These are phyloP conservation scores for Neopestalotiopsis sp. DNA, from an alignment of 2,329 filamentous ascomycete genomes.

Conservation along the genomic window DNA sequence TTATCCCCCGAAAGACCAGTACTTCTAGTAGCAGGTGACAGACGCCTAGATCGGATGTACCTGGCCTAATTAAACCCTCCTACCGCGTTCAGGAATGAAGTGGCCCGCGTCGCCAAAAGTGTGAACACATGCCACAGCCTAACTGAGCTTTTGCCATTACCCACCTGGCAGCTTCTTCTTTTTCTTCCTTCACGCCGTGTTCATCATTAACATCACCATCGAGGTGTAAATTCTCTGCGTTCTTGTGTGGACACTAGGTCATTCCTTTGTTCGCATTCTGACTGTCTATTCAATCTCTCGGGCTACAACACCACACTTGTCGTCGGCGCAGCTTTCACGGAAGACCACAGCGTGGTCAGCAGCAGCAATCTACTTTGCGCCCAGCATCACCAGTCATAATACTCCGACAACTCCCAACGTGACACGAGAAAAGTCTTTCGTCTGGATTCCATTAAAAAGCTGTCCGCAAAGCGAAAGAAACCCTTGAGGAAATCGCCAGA, in stretches of 20 bases:
- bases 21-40: not conserved
- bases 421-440: not conserved
- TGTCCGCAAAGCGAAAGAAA: not conserved
- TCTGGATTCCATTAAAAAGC: not conserved
- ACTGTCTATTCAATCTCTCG: too few relatives aligned
- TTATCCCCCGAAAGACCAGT: not conserved
- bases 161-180: not conserved
- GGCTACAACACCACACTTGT: too few relatives aligned
- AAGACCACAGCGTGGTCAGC: too few relatives aligned
- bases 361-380: not conserved
- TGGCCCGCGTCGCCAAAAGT: slow-evolving; percentile 2
- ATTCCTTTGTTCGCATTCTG: too few relatives aligned
- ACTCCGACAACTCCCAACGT: not conserved
- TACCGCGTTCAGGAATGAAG: not conserved
- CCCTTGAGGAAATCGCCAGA: not conserved
- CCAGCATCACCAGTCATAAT: not conserved
- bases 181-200: not conserved
- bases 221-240: too few relatives aligned
- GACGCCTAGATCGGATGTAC: not conserved
- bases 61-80: not conserved
- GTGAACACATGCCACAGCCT: not conserved
- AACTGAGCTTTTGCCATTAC: not conserved
- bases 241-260: too few relatives aligned
- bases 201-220: too few relatives aligned
- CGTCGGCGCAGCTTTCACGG: too few relatives aligned